Evolutionary conservation across 2,329 filamentous ascomycete genomes (phyloP).

Genomic region (Ambrosiella xylebori): DNA sequence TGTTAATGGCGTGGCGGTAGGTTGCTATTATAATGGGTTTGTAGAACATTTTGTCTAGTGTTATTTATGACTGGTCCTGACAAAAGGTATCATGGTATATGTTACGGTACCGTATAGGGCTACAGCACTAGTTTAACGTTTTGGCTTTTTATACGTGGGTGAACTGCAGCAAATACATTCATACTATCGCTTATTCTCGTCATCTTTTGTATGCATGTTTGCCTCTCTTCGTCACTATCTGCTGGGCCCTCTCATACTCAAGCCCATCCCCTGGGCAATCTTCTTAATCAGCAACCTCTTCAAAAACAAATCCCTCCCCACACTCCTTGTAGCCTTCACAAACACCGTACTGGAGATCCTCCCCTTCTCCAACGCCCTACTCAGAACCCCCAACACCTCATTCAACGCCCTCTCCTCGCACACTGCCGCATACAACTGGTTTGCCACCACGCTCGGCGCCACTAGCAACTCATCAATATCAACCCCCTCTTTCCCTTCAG

Average conservation of each 20-base stretch:
- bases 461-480: conserved; percentile 81
- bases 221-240: too few species aligned
- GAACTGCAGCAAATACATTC: too few species aligned
- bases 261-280: conserved; percentile 59
- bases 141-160: too few species aligned
- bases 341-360: conserved; percentile 56
- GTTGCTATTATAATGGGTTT: too few species aligned
- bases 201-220: too few species aligned
- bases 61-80: too few species aligned
- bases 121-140: too few species aligned
- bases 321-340: conserved; percentile 55
- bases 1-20: too few species aligned
- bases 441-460: conserved; percentile 82
- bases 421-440: conserved; percentile 77
- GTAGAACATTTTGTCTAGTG: too few species aligned
- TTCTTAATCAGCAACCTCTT: conserved; percentile 69
- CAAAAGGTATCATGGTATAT: too few species aligned
- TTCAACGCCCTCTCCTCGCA: conserved; percentile 77
- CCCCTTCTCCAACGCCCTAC: conserved; percentile 55
- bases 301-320: conserved; percentile 66
- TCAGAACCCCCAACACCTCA: conserved; percentile 72
- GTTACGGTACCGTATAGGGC: too few species aligned
- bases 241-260: conserved; percentile 20
- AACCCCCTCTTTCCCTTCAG: conserved; percentile 50
- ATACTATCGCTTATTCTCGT: too few species aligned